Base-by-base conservation (phyloP, 371 early-diverging fungal species). In the Smittium mucronatum region DNA sequence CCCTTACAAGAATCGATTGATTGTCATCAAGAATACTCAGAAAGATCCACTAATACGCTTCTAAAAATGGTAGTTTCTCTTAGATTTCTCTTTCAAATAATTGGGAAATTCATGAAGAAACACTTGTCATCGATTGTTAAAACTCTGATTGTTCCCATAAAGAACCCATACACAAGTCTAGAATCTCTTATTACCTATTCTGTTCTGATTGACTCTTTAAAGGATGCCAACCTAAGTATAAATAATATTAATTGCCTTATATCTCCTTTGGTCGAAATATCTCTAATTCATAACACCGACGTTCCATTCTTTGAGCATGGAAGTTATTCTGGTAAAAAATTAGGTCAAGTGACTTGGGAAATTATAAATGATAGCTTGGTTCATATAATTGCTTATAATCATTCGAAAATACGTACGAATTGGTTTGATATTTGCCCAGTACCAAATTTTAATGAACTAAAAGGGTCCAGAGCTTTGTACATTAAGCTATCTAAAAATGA, bases 261-360 rank as follows among this genome's bases (percentile, higher is more conserved):
- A 34, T 36, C 75, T 0, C 73, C 80, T 58, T 60, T 82, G 0
- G 60, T 75, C 29, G 36, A 73, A 34, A 15, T 64, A 30, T 15
- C 30, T 15, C 21, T 33, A 36, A 28, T 5, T 28, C 26, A n/a
- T n/a, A 59, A 5, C 15, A 28, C 15, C 15, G 26, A 59, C 26
- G 26, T n/a, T 16, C 2, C 28, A 11, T 59, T 16, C 59, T 59
- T 21, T 5, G 26, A 59, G 2, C 26, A 59, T 28, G 28, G 26
- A 59, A 59, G 28, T 5, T n/a, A 21, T 28, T 21, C 11, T 21
- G 26, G 8, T 5, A 28, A 59, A 5, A 21, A 59, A 21, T n/a
- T 28, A 59, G n/a, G 26, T 59, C 21, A 5, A 11, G 21, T 21
- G 21, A 5, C 21, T 16, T 59, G 59, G 59, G 59, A 59, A 59